Percentiles rank a stretch among this genome's conserved stretches.
Conservation (phyloP, 179 eudicot genomes). For the Camellia oleifera region DNA sequence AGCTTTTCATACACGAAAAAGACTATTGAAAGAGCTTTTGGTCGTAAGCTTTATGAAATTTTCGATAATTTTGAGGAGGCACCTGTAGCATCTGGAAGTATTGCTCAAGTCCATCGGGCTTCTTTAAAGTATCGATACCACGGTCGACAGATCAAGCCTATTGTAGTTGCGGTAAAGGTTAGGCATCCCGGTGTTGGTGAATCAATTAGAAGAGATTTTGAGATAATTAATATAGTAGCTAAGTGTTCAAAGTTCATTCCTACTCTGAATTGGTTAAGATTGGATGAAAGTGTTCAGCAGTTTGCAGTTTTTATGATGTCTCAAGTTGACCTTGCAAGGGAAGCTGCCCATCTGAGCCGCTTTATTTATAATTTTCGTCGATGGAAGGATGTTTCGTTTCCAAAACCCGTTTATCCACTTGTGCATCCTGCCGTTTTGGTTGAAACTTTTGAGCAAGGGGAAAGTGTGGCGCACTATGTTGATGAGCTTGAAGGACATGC, state of each 20-base stretch:
- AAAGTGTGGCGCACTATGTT: slow-evolving; percentile 85
- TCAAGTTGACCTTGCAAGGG: slow-evolving; percentile 96
- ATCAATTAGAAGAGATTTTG: slow-evolving; percentile 89
- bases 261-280: slow-evolving; percentile 83
- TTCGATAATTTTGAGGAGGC: slow-evolving; percentile 85
- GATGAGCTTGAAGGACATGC: slow-evolving; percentile 77
- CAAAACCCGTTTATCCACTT: slow-evolving; percentile 97
- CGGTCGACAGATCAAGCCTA: slow-evolving; percentile 64
- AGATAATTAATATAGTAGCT: slow-evolving; percentile 77
- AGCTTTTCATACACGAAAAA: slow-evolving; percentile 81
- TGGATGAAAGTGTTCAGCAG: slow-evolving; percentile 98
- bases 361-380: slow-evolving; percentile 89
- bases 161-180: slow-evolving; percentile 92
- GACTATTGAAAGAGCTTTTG: slow-evolving; percentile 82
- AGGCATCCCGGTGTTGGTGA: slow-evolving; percentile 98
- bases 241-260: slow-evolving; percentile 73
- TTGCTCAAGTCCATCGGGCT: slow-evolving; percentile 96
- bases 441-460: slow-evolving; percentile 95
- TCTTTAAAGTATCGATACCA: slow-evolving; percentile 62
- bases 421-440: slow-evolving; percentile 98
- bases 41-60: slow-evolving; percentile 77
- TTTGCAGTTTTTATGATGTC: slow-evolving; percentile 99
- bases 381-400: slow-evolving; percentile 94
- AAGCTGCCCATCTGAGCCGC: slow-evolving; percentile 95
- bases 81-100: slow-evolving; percentile 96